A percentile compares a stretch with the other conserved stretches of the same genome.
Evolutionary conservation across 495 filamentous ascomycete genomes (phyloP).

Genomic region (Penicillium nucicola): DNA sequence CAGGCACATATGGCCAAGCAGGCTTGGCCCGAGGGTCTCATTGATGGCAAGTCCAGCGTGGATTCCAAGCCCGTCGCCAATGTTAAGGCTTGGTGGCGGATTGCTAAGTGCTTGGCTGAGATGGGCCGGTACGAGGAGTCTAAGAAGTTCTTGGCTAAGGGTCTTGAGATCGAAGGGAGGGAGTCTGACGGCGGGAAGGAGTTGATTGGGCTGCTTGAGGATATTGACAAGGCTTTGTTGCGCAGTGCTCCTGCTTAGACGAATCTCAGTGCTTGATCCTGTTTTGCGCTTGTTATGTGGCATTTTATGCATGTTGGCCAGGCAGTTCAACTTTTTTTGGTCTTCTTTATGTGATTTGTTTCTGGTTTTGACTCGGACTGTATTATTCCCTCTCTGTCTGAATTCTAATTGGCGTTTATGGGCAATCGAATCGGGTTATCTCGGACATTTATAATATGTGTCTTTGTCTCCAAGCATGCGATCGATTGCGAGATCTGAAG

Average conservation of each 20-base stretch:
- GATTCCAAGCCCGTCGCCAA: conserved; percentile 84
- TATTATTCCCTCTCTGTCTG: conserved; percentile 12
- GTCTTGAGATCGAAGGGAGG: conserved; percentile 79
- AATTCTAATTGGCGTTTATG: conserved; percentile 6
- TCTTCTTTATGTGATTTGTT: background rate
- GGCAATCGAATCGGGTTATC: background rate
- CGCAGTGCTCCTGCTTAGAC: conserved; percentile 8
- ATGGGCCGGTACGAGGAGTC: conserved; percentile 89
- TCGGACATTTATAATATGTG: background rate
- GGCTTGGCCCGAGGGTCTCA: conserved; percentile 75
- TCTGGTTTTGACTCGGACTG: background rate
- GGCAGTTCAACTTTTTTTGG: background rate
- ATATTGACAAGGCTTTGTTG: conserved; percentile 56
- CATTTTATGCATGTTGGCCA: background rate
- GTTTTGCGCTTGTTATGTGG: too few relatives aligned
- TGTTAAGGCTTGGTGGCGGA: conserved; percentile 90
- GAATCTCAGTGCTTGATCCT: too few relatives aligned
- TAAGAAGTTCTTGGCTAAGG: conserved; percentile 64
- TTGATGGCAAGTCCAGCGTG: conserved; percentile 85
- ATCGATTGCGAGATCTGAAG: too few relatives aligned
- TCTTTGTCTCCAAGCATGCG: too few relatives aligned
- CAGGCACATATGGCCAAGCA: conserved; percentile 81
- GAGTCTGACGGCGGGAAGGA: conserved; percentile 58
- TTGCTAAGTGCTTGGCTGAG: conserved; percentile 79
- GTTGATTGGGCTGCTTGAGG: conserved; percentile 63